Evolutionary conservation across 306 rosid genomes (phyloP), one percentile per base, ranked within the genome.

Genomic region (Cicer pinnatifidum): DNA sequence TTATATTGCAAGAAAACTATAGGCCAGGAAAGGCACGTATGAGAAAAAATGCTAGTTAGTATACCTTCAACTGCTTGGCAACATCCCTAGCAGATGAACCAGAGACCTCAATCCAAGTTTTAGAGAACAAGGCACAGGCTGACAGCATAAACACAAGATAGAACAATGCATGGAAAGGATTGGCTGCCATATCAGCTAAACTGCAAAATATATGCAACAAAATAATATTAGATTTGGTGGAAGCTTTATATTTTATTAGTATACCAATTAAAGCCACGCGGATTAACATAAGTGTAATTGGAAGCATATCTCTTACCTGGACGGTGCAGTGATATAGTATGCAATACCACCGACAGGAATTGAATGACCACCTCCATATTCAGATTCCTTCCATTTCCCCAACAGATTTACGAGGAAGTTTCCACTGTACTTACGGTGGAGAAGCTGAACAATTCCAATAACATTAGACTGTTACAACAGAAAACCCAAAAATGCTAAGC

Each of bases 131-230:
- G 40, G 98, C 98, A 69, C 98, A 93, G 0, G 97, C 98, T 7
- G 97, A 79, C 75, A 93, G 80, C 98, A 93, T 90, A 78, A 93
- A 93, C n/a, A 87, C 86, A 7, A 93, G 84, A 82, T 93, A 93
- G 87, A 93, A 90, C 79, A 93, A 56, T 0, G 97, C 97, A 66
- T 93, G 98, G 84, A 86, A 93, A 39, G 98, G 98, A 80, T 93
- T 93, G 81, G 98, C 97, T 4, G 98, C 97, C 90, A 93, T 93
- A 78, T 93, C 97, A 80, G 97, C 98, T 66, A 93, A 85, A 90
- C 98, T 93, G 93, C 80, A 81, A 77, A 65, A 78, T 11, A 44
- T 7, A 40, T 0, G 77, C 19, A 69, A 69, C 60, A 75, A 6
- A 19, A 57, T 6, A 54, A 28, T 28, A 28, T 65, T 2, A 50